Percentiles rank a stretch among this genome's conserved stretches.
These are phyloP conservation scores for Salvia rosmarinus DNA, from an alignment of 257 asterid species.

Conservation along the genomic window DNA sequence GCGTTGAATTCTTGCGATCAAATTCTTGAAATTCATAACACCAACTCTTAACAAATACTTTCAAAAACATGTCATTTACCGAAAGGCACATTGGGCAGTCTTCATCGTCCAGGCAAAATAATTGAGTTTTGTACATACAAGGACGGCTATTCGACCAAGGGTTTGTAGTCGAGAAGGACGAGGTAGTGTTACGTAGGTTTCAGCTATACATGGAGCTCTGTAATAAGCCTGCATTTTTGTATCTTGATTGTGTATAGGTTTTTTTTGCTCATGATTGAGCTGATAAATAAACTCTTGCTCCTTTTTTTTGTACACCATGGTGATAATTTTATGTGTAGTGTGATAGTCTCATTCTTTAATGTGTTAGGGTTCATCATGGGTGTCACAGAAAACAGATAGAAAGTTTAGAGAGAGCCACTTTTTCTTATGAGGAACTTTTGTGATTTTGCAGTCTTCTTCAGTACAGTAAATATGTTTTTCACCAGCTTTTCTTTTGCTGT, in stretches of 20 bases:
- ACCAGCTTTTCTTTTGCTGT: not conserved
- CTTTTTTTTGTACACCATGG: slow-evolving; percentile 33
- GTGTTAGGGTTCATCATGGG: slow-evolving; percentile 21
- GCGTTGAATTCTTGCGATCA: too few species aligned
- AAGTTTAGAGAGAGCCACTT: not conserved
- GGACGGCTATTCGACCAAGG: slow-evolving; percentile 21
- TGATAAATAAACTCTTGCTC: slow-evolving; percentile 37
- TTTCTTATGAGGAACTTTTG: slow-evolving; percentile 3
- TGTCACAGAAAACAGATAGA: slow-evolving; percentile 7
- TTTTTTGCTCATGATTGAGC: slow-evolving; percentile 28
- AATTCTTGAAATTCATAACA: too few species aligned
- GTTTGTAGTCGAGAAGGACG: slow-evolving; percentile 31
- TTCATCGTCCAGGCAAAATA: slow-evolving; percentile 40
- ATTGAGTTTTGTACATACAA: slow-evolving; percentile 37
- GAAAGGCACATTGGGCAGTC: slow-evolving; percentile 52
- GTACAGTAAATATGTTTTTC: not conserved
- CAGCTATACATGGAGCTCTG: slow-evolving; percentile 1
- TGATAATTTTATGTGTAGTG: not conserved
- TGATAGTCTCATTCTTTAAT: slow-evolving; percentile 12
- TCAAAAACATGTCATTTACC: slow-evolving; percentile 27
- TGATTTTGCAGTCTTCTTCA: slow-evolving; percentile 19
- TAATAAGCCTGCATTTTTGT: slow-evolving; percentile 36
- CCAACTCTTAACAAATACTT: slow-evolving; percentile 2
- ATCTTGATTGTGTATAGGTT: slow-evolving; percentile 35
- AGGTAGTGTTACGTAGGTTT: slow-evolving; percentile 19